Base-by-base conservation (phyloP, 73 alveolate genomes). In the Uronychia binucleata region DNA sequence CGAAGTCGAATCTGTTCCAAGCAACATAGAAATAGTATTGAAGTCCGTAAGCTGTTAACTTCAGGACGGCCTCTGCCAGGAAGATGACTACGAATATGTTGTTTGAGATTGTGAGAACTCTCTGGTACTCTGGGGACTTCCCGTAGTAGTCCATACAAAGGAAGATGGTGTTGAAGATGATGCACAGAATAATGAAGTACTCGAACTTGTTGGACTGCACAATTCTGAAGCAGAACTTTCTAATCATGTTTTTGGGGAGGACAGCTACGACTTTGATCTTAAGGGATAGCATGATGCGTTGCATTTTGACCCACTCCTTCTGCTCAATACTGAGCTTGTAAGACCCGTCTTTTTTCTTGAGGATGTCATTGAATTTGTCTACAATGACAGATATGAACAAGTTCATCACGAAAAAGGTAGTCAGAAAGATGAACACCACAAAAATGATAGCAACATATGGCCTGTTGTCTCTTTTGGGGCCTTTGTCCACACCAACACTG, bases 1-100 rank as follows among this genome's bases (percentile, higher is more conserved):
- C 75, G 88, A 92, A 87, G 87, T 92, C 96, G 76, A 92, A 92
- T 81, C 81, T 85, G 78, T 92, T 92, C 96, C 96, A 92, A 32
- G 83, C 58, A 77, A 75, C 94, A 26, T 33, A 58, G 29, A 77
- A 88, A 82, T 83, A 79, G 88, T 88, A 92, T 59, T 60, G 79
- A 1, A 78, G 26, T 33, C 95, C 95, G 30, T 57, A 83, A 33
- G 83, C 95, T 31, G 59, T 59, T 75, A 89, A 28, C 86, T 91
- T 91, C 90, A 91, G 57, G 8, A 80, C 74, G 75, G 90, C 89
- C 75, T 91, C 96, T 1, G 77, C 77, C 31, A 86, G 88, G 77
- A 91, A 91, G 86, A 91, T 80, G 31, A 80, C 59, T 30, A 84
- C 86, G 67, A 89, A 89, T 19, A 77, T 75, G 13, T 60, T 31